Percentiles rank a stretch among this genome's conserved stretches.
Evolutionary conservation across 2,329 filamentous ascomycete species (phyloP).

Genomic region (Magnaporthiopsis rhizophila): DNA sequence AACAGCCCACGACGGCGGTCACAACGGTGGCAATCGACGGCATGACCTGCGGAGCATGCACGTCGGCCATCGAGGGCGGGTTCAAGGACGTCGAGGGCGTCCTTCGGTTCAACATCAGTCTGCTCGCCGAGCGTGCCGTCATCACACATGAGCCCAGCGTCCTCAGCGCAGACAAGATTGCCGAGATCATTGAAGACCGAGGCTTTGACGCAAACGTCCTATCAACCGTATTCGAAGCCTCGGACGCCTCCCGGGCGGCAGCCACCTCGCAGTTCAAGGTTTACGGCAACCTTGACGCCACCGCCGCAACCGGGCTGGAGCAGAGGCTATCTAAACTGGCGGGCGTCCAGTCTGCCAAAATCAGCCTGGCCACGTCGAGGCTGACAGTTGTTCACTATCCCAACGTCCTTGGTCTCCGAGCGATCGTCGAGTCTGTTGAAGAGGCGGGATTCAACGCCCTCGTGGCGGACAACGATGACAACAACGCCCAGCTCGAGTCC

Average conservation of each 20-base stretch:
- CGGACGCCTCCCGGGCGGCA: conserved; percentile 44
- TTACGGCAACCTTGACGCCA: conserved; percentile 68
- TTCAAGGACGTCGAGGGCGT: conserved; percentile 73
- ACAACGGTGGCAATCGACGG: conserved; percentile 88
- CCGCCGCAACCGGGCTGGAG: conserved; percentile 66
- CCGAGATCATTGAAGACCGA: conserved; percentile 76
- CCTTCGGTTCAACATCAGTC: conserved; percentile 85
- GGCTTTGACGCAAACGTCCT: conserved; percentile 83
- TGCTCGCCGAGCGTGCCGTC: conserved; percentile 86
- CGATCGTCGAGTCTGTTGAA: conserved; percentile 76
- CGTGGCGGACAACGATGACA: conserved; percentile 86
- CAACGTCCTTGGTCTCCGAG: conserved; percentile 65
- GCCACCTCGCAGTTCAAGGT: conserved; percentile 72
- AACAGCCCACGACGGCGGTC: conserved; percentile 39
- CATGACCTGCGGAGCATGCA: conserved; percentile 97
- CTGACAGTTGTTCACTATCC: conserved; percentile 68
- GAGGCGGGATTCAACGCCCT: conserved; percentile 80
- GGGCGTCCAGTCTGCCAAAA: conserved; percentile 65
- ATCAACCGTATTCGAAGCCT: conserved; percentile 58
- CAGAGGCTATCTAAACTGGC: conserved; percentile 53
- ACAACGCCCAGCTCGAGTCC: conserved; percentile 92
- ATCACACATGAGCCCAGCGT: conserved; percentile 72
- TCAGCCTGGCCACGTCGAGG: conserved; percentile 67
- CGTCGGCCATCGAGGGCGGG: conserved; percentile 78
- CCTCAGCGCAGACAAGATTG: conserved; percentile 65